Percentiles rank a stretch among this genome's conserved stretches.
Evolutionary conservation across 495 filamentous ascomycete genomes (phyloP).

Genomic region (Wilcoxina mikolae): DNA sequence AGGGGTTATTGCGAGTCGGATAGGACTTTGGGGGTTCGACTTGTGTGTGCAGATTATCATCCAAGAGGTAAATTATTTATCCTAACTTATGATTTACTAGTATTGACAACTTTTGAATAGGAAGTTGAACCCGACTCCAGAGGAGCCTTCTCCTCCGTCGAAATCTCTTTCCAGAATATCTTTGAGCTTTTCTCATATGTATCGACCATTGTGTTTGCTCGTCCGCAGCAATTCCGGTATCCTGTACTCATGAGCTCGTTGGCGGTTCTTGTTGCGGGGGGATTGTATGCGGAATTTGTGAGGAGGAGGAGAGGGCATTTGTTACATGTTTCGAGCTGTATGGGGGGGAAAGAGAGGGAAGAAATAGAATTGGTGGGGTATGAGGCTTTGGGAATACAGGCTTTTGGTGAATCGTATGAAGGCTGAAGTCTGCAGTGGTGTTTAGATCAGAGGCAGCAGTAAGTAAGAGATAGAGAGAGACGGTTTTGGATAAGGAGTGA

Average conservation of each 20-base stretch:
- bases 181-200: constrained; percentile 52
- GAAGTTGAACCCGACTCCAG: constrained; percentile 37
- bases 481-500: too few species aligned
- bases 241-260: constrained; percentile 43
- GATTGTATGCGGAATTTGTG: constrained; percentile 43
- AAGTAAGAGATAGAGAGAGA: too few species aligned
- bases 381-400: too few species aligned
- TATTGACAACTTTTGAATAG: constrained; percentile 20
- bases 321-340: constrained; percentile 32
- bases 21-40: constrained; percentile 58
- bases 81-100: not conserved
- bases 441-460: too few species aligned
- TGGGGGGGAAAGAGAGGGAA: too few species aligned
- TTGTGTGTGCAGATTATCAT: constrained; percentile 49
- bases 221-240: constrained; percentile 45
- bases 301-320: constrained; percentile 47
- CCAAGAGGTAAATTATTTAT: constrained; percentile 40
- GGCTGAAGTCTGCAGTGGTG: too few species aligned
- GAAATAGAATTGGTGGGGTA: too few species aligned
- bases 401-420: too few species aligned
- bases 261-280: constrained; percentile 37
- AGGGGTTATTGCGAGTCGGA: constrained; percentile 42
- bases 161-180: constrained; percentile 46
- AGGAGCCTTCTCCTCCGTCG: constrained; percentile 47
- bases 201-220: constrained; percentile 44